Evolutionary conservation across 164 flowering plant genomes (phyloP).

Genomic region (Buxus sempervirens): DNA sequence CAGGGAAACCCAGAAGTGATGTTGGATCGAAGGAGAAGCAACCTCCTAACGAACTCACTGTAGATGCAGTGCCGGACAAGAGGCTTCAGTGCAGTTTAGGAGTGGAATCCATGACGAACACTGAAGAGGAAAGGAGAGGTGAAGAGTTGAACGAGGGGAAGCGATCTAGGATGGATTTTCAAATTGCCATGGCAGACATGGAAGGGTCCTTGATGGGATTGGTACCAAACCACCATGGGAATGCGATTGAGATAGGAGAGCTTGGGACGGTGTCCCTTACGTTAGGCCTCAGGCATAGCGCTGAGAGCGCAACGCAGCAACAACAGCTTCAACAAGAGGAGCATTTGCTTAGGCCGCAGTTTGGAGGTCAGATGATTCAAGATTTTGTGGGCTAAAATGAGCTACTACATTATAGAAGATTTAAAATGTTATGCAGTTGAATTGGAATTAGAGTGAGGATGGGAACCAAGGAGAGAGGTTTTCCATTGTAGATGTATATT

Average conservation of each 20-base stretch:
- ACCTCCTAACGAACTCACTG: conserved; percentile 13
- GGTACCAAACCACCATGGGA: conserved; percentile 45
- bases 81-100: conserved; percentile 21
- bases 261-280: conserved; percentile 73
- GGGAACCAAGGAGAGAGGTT: no score
- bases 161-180: conserved; percentile 42
- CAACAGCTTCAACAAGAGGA: conserved; percentile 32
- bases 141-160: conserved; percentile 52
- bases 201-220: conserved; percentile 46
- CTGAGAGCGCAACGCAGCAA: conserved; percentile 32
- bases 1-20: conserved; percentile 10
- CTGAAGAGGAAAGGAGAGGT: conserved; percentile 6
- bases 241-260: conserved; percentile 42
- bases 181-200: conserved; percentile 16
- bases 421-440: no score
- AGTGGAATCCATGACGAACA: conserved; percentile 7
- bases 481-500: no score
- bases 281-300: conserved; percentile 65
- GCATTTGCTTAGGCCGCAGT: conserved; percentile 34
- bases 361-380: conserved; percentile 52
- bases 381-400: conserved; percentile 50
- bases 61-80: conserved; percentile 13
- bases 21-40: conserved; percentile 10
- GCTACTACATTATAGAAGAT: not conserved
- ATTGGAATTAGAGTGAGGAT: no score